Conservation (phyloP, 139 green algal species). For the Chlorella sorokiniana region DNA sequence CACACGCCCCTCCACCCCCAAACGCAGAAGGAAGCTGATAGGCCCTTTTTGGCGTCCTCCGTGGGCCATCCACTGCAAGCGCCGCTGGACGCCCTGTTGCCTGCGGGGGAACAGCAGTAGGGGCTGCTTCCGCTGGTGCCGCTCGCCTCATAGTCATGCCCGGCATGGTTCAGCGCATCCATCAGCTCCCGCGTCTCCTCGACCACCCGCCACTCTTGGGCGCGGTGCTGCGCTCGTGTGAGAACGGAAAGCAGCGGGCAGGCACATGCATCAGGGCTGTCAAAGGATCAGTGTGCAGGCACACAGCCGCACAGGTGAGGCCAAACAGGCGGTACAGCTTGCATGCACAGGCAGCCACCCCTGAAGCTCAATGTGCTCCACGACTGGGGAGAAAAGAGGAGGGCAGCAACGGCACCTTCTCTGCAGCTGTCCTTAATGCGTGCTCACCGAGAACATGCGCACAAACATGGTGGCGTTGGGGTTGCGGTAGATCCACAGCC, state of each 20-base stretch:
- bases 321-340: too few species aligned
- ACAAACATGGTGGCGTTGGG: slow-evolving; percentile 9
- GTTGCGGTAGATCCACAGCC: slow-evolving; percentile 8
- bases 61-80: not conserved
- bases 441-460: slow-evolving; percentile 14
- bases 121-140: too few species aligned
- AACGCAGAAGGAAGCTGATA: not conserved
- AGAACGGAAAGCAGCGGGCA: not conserved
- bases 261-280: too few species aligned
- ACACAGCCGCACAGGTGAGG: too few species aligned
- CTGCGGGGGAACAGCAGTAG: not conserved
- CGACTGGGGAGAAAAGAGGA: too few species aligned
- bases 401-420: too few species aligned
- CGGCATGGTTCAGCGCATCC: not conserved
- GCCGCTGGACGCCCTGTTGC: not conserved
- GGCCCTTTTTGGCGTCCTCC: not conserved
- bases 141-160: slow-evolving; percentile 1
- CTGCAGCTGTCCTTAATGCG: too few species aligned
- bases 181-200: not conserved
- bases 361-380: too few species aligned
- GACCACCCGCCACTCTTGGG: slow-evolving; percentile 7
- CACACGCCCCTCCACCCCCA: not conserved
- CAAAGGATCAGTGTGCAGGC: too few species aligned
- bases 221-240: slow-evolving; percentile 4
- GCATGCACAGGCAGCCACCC: too few species aligned